These are phyloP conservation scores for Leishmania aethiopica DNA, from an alignment of 208 protist species.

Conservation along the genomic window DNA sequence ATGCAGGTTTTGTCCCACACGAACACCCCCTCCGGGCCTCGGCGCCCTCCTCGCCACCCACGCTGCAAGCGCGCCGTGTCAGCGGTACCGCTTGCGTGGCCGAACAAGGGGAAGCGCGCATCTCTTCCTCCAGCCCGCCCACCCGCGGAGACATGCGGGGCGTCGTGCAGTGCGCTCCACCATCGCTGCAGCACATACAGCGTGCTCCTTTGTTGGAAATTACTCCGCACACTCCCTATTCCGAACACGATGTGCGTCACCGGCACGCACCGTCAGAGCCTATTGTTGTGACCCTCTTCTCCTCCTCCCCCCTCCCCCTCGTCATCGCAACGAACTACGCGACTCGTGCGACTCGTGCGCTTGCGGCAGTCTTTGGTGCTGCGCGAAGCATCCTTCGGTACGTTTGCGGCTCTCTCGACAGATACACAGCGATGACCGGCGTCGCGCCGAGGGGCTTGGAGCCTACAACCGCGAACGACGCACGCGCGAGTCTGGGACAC, in stretches of 20 bases:
- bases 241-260: neutral
- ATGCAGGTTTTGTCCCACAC: neutral
- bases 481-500: neutral
- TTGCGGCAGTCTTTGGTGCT: neutral
- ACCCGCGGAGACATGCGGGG: neutral
- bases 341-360: neutral
- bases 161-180: too few species aligned
- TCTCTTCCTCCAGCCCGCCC: neutral
- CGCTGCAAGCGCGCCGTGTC: neutral
- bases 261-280: neutral
- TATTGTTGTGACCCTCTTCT: too few species aligned
- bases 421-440: neutral
- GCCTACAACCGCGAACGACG: neutral
- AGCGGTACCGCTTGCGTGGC: too few species aligned
- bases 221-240: neutral
- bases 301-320: too few species aligned
- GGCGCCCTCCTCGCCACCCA: neutral
- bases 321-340: neutral
- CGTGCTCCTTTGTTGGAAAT: neutral
- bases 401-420: neutral
- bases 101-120: neutral
- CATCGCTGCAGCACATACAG: neutral
- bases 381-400: neutral
- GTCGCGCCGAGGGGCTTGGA: neutral
- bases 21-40: neutral